Evolutionary conservation across 2,329 filamentous ascomycete species (phyloP).

Genomic region (Triangularia verruculosa): DNA sequence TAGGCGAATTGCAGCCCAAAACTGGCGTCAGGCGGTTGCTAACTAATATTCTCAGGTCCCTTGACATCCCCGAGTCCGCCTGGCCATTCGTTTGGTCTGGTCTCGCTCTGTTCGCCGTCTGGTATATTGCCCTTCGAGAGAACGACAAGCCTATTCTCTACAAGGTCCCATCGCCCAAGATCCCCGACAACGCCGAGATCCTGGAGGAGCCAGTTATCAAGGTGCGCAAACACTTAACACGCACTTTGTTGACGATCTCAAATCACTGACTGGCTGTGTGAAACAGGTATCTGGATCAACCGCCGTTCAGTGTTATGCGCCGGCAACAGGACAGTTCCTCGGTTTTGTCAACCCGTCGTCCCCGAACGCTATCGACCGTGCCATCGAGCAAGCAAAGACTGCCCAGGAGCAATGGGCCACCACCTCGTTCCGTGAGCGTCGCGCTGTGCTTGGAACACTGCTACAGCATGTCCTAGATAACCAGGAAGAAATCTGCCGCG

Average conservation of each 20-base stretch:
- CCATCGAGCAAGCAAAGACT: slow-evolving; percentile 66
- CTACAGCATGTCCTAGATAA: slow-evolving; percentile 82
- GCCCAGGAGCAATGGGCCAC: slow-evolving; percentile 76
- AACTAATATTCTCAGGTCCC: slow-evolving; percentile 1
- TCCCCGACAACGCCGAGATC: slow-evolving; percentile 54
- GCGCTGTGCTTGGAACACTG: slow-evolving; percentile 76
- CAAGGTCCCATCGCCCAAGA: slow-evolving; percentile 59
- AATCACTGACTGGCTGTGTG: background rate
- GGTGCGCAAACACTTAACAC: slow-evolving; percentile 32
- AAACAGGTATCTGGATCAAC: slow-evolving; percentile 52
- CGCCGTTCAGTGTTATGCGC: slow-evolving; percentile 80
- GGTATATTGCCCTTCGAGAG: slow-evolving; percentile 33
- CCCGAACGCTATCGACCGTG: slow-evolving; percentile 71
- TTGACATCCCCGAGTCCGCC: slow-evolving; percentile 10
- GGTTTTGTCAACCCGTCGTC: slow-evolving; percentile 76
- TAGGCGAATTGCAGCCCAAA: slow-evolving; percentile 3
- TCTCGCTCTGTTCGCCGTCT: slow-evolving; percentile 13
- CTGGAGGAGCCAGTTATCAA: slow-evolving; percentile 62
- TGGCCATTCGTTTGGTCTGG: slow-evolving; percentile 20
- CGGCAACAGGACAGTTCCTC: slow-evolving; percentile 82
- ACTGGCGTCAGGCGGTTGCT: background rate
- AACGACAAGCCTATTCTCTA: slow-evolving; percentile 53
- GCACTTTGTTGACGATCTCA: background rate
- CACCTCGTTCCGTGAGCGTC: slow-evolving; percentile 74
- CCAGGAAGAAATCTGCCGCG: slow-evolving; percentile 79